Evolutionary conservation across 2,329 filamentous ascomycete species (phyloP).

Genomic region (Didymella lethalis): DNA sequence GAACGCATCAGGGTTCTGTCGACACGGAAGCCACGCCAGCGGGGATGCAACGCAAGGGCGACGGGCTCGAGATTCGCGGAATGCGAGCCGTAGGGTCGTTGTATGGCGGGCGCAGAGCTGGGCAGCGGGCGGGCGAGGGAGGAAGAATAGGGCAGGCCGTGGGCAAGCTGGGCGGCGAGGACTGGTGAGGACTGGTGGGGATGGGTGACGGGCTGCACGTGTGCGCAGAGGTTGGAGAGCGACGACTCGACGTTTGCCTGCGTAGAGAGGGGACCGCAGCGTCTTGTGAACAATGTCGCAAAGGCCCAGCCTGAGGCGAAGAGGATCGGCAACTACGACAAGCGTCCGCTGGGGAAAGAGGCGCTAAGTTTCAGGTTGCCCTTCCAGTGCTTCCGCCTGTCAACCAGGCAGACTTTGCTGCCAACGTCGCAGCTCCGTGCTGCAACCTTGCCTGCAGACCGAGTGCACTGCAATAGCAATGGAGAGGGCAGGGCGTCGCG

Average conservation of each 20-base stretch:
- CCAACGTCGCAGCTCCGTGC: not conserved
- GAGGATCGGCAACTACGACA: constrained; percentile 33
- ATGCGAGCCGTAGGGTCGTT: constrained; percentile 19
- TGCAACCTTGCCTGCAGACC: not conserved
- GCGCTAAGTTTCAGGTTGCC: constrained; percentile 23
- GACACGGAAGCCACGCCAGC: constrained; percentile 27
- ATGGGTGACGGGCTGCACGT: constrained; percentile 12
- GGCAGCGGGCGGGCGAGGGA: constrained; percentile 9
- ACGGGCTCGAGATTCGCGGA: constrained; percentile 11
- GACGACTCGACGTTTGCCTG: constrained; percentile 6
- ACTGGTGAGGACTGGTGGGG: constrained; percentile 4
- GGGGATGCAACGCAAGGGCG: constrained; percentile 50
- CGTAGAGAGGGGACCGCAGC: constrained; percentile 3
- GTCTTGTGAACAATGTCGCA: constrained; percentile 7
- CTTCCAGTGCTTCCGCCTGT: not conserved
- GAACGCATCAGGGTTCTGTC: constrained; percentile 50
- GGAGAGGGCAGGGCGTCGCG: not conserved
- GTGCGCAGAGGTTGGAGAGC: constrained; percentile 8
- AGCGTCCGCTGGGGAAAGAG: constrained; percentile 32
- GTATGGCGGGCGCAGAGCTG: constrained; percentile 8
- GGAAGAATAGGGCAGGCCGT: not conserved
- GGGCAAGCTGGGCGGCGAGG: not conserved
- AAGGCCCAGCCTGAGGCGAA: constrained; percentile 13
- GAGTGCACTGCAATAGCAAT: not conserved
- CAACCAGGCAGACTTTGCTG: not conserved